Evolutionary conservation across 345 rosid genomes (phyloP).

Genomic region (Eutrema japonicum): DNA sequence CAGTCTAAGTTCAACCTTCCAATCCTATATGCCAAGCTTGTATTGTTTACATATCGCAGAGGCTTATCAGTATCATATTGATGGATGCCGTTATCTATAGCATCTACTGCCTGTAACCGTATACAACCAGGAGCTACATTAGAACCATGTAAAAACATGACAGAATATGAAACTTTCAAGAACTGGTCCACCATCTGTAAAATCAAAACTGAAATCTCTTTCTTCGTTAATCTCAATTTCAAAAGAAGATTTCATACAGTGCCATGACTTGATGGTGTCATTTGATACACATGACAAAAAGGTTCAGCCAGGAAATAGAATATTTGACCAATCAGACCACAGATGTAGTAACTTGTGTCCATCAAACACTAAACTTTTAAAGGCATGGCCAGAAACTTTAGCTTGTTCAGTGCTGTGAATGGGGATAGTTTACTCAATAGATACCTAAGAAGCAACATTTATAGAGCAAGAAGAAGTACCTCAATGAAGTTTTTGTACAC

Average conservation of each 20-base stretch:
- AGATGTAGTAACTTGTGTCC: background rate
- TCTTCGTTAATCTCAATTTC: background rate
- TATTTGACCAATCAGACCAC: background rate
- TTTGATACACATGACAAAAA: background rate
- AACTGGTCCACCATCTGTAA: constrained; percentile 14
- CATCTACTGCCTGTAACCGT: constrained; percentile 70
- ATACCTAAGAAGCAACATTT: constrained; percentile 3
- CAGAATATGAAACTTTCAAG: background rate
- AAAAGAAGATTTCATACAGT: background rate
- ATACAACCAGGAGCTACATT: background rate
- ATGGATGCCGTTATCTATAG: constrained; percentile 77
- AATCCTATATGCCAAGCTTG: constrained; percentile 71
- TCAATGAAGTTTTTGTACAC: constrained; percentile 87
- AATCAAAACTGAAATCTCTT: too few species aligned
- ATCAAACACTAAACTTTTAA: background rate
- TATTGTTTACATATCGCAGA: constrained; percentile 74
- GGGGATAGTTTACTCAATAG: background rate
- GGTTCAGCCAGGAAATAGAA: background rate
- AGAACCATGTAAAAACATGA: background rate
- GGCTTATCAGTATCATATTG: constrained; percentile 75
- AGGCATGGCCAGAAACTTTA: background rate
- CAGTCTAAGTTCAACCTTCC: constrained; percentile 85
- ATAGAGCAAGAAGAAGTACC: constrained; percentile 45
- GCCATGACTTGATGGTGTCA: background rate
- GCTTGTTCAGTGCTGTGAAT: background rate